Evolutionary conservation across 257 asterid genomes (phyloP), one percentile per base, ranked within the genome.

Genomic region (Perilla frutescens): DNA sequence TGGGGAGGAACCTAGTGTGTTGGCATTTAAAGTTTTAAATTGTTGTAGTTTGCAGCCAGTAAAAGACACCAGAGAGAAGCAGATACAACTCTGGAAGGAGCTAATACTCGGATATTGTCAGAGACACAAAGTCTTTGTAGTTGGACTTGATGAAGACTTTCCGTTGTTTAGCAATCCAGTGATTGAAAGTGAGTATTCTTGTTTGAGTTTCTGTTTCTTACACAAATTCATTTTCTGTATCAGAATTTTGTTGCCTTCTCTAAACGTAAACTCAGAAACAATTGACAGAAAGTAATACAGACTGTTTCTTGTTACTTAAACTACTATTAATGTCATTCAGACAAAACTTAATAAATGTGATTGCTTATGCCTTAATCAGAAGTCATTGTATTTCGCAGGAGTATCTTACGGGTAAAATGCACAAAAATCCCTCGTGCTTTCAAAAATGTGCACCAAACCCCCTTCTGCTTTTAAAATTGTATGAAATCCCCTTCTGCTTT

Each of bases 41-140:
- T 76, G 76, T 4, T 76, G 59, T 70, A 94, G 98, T 77, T 90
- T 94, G 88, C 97, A 94, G 96, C 97, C 96, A 50, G 89, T 91
- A 62, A 86, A 87, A 84, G 97, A 94, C 72, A 90, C 97, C 2
- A 81, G 97, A 62, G 99, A 91, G 87, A 94, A 90, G 85, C 97
- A 94, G 81, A 81, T 88, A 73, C 96, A 88, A 72, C 90, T 94
- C 31, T 94, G 97, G 99, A 94, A 87, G 90, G 96, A 94, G 87
- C 85, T 94, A 73, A 91, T 91, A 71, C 79, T 90, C 47, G 97
- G 88, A 71, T 91, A 74, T 66, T 90, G 96, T 58, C 88, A 89
- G 68, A 84, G 84, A 32, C 97, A 90, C 67, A 91, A 87, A 65
- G 60, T 87, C 48, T 91, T 88, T 72, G 70, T 85, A 1, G 85